phyloP scores from a whole-genome alignment of 116 monocot genomes.

The Phalaenopsis hybrid region DNA sequence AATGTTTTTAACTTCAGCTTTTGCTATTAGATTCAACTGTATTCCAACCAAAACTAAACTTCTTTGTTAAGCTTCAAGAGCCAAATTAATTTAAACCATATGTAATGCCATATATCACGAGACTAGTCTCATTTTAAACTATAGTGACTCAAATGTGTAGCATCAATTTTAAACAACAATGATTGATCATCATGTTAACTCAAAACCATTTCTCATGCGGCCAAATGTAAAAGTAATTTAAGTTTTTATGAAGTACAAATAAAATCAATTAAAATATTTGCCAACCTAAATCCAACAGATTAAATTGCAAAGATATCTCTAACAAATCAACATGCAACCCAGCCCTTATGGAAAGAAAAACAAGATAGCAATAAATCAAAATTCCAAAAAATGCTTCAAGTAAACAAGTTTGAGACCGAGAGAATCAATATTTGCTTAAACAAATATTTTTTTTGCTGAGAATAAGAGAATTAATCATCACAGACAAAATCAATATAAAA shows the following conservation, averaged over 20 bases:
- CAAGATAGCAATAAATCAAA: background rate
- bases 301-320: too few relatives aligned
- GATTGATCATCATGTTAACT: background rate
- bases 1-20: background rate
- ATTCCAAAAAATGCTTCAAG: too few relatives aligned
- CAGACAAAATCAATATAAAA: background rate
- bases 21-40: background rate
- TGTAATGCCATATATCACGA: background rate
- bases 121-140: background rate
- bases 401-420: background rate
- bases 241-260: too few relatives aligned
- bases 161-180: background rate
- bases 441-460: background rate
- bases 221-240: too few relatives aligned
- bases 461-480: background rate
- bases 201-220: too few relatives aligned
- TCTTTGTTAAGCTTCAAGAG: background rate
- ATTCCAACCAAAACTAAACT: background rate
- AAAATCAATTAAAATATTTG: background rate
- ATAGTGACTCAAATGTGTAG: background rate
- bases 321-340: too few relatives aligned
- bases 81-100: background rate
- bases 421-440: constrained; percentile 4
- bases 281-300: background rate
- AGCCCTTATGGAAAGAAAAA: too few relatives aligned